These are phyloP conservation scores for Rosa persica DNA, from an alignment of 306 rosid genomes.

Conservation along the genomic window DNA sequence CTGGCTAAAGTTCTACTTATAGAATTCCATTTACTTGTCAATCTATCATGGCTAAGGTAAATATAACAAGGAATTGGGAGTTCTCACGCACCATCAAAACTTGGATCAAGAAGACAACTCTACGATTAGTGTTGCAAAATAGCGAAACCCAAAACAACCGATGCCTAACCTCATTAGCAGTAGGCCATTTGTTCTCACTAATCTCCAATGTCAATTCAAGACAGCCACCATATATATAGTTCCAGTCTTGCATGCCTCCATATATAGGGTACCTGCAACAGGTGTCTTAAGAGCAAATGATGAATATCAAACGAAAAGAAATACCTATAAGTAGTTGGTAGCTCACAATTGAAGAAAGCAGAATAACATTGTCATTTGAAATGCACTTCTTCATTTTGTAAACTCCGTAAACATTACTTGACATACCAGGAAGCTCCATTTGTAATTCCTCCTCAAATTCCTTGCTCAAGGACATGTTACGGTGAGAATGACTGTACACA, in stretches of 20 bases:
- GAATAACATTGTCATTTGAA: background rate
- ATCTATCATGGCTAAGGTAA: background rate
- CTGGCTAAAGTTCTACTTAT: background rate
- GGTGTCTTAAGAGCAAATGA: conserved; percentile 33
- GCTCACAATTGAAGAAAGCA: background rate
- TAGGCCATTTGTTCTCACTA: conserved; percentile 93
- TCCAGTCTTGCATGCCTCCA: conserved; percentile 99
- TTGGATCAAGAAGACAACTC: background rate
- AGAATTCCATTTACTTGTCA: background rate
- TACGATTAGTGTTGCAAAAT: background rate
- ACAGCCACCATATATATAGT: conserved; percentile 82
- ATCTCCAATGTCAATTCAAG: conserved; percentile 90
- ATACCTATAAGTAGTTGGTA: background rate
- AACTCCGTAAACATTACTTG: conserved; percentile 26
- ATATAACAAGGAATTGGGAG: background rate
- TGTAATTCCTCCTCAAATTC: conserved; percentile 83
- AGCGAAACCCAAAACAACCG: background rate
- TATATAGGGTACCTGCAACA: conserved; percentile 86
- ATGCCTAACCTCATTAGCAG: conserved; percentile 67
- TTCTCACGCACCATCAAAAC: background rate
- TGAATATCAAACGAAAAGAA: conserved; percentile 19
- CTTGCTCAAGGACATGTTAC: conserved; percentile 82
- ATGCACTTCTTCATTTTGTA: conserved; percentile 10
- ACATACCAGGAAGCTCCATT: conserved; percentile 91
- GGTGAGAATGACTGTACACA: conserved; percentile 79